Evolutionary conservation across 305 asterid genomes (phyloP).

Genomic region (Solanum hybrid): DNA sequence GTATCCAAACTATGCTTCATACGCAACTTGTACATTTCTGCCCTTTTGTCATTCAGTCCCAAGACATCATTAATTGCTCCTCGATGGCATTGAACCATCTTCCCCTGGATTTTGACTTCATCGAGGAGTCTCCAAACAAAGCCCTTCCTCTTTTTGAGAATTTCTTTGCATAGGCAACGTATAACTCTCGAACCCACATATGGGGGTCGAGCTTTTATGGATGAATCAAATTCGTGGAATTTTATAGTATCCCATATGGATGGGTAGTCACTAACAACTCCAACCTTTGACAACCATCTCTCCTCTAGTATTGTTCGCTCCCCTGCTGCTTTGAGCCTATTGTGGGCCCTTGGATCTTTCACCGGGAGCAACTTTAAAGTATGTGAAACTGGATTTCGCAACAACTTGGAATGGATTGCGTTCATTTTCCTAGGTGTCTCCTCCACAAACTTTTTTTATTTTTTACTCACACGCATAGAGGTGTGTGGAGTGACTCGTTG

Average conservation of each 20-base stretch:
- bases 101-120: background rate
- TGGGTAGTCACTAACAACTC: background rate
- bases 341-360: background rate
- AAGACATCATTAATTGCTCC: background rate
- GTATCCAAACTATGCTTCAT: background rate
- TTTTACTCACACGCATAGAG: background rate
- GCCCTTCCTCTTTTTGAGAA: background rate
- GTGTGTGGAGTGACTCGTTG: background rate
- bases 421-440: background rate
- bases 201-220: background rate
- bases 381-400: background rate
- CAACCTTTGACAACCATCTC: background rate
- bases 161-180: background rate
- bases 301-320: background rate
- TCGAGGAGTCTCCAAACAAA: background rate
- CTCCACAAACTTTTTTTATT: background rate
- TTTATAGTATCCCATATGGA: background rate
- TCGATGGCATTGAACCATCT: background rate
- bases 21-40: background rate
- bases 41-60: background rate
- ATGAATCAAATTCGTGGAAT: background rate
- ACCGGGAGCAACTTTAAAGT: background rate
- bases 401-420: background rate
- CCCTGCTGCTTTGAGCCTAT: background rate
- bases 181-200: background rate